Conservation (phyloP, 1,284 basidiomycete genomes). For the Cutaneotrichosporon daszewskae region DNA sequence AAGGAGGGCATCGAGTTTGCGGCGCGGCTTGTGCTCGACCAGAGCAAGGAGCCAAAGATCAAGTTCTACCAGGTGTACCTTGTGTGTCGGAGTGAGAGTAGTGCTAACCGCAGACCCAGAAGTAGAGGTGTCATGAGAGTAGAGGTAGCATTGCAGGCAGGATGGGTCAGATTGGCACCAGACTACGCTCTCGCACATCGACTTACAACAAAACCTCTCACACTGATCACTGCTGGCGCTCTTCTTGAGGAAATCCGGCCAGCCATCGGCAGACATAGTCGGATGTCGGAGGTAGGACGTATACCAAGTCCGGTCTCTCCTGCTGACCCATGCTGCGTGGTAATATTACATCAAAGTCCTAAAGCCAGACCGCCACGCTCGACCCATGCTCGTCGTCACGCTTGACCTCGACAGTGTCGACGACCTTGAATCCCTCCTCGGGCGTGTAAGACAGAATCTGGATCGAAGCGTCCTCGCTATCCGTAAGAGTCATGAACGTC, state of each 20-base stretch:
- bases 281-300: no score
- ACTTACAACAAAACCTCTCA: no score
- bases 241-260: no score
- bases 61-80: conserved; percentile 33
- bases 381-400: conserved; percentile 10
- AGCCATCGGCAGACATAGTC: no score
- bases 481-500: conserved; percentile 41
- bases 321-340: no score
- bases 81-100: conserved; percentile 15
- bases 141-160: no score
- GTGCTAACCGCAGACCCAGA: neutral
- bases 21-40: conserved; percentile 15
- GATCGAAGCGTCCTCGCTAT: conserved; percentile 43
- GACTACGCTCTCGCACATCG: no score
- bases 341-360: no score
- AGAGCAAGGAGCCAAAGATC: conserved; percentile 16
- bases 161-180: no score
- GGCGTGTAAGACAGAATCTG: conserved; percentile 33
- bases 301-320: no score
- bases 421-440: conserved; percentile 22
- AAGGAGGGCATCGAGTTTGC: conserved; percentile 24
- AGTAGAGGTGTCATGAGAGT: neutral
- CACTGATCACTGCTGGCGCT: no score
- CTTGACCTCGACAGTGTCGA: conserved; percentile 13
- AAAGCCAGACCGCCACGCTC: conserved; percentile 16